Evolutionary conservation across 495 filamentous ascomycete species (phyloP).

Genomic region (Collariella sp.): DNA sequence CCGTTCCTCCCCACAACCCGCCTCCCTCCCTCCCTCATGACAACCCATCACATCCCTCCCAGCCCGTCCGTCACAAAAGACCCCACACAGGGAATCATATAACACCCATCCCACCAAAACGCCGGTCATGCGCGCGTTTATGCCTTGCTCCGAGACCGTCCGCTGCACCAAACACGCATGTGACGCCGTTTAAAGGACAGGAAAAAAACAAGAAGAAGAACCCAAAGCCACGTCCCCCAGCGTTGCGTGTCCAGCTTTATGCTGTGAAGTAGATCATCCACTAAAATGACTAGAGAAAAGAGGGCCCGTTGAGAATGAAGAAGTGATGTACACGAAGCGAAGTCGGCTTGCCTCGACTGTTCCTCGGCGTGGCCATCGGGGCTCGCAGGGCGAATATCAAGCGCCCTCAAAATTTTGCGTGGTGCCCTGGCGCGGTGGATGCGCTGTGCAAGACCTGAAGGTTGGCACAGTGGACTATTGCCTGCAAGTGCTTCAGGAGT

Average conservation of each 20-base stretch:
- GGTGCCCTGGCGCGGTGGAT: neutral
- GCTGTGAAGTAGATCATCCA: conserved; percentile 15
- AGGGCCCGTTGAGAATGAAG: neutral
- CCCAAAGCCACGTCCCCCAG: conserved; percentile 1
- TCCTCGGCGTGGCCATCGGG: no score
- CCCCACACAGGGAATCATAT: neutral
- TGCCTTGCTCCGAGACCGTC: conserved; percentile 5
- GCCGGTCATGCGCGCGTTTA: conserved; percentile 18
- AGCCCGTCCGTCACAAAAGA: conserved; percentile 3
- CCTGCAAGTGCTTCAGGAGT: conserved; percentile 29
- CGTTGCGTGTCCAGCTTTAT: conserved; percentile 9
- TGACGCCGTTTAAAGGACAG: conserved; percentile 6
- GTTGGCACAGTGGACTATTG: conserved; percentile 2
- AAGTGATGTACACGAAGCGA: conserved; percentile 11
- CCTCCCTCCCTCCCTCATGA: neutral
- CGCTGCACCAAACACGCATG: conserved; percentile 14
- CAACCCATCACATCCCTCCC: neutral
- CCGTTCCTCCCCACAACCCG: neutral
- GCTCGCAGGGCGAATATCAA: neutral
- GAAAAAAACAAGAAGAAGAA: conserved; percentile 5
- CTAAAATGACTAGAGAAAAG: conserved; percentile 11
- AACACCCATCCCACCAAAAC: conserved; percentile 3
- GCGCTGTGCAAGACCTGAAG: conserved; percentile 1
- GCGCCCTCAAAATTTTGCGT: neutral
- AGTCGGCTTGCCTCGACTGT: neutral